Evolutionary conservation across 2,329 filamentous ascomycete genomes (phyloP).

Genomic region (Nemania sp.): DNA sequence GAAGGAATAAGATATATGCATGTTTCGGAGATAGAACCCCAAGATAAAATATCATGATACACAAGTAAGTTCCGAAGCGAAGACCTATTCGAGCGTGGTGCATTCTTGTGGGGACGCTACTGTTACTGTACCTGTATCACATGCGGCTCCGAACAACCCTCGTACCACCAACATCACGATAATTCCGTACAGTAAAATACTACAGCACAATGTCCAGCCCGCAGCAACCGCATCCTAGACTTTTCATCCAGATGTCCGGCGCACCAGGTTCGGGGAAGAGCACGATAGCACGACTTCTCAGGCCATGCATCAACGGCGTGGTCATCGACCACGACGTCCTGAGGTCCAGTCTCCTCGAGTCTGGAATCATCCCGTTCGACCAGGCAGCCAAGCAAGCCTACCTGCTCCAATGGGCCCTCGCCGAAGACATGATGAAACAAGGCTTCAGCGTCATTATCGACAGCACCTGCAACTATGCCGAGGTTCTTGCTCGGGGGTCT

Average conservation of each 20-base stretch:
- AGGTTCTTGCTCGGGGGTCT: neutral
- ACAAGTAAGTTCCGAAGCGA: too few relatives aligned
- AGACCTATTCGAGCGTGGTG: too few relatives aligned
- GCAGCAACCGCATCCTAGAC: neutral
- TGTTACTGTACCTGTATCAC: too few relatives aligned
- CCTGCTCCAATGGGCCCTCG: neutral
- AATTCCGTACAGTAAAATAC: too few relatives aligned
- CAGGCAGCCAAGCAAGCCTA: slow-evolving; percentile 1
- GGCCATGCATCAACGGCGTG: neutral
- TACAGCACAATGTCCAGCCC: neutral
- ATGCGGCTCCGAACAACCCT: too few relatives aligned
- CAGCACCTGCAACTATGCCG: neutral
- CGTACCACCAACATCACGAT: too few relatives aligned
- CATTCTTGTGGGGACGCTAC: too few relatives aligned
- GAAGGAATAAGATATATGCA: too few relatives aligned
- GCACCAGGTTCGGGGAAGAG: slow-evolving; percentile 2
- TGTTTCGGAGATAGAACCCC: too few relatives aligned
- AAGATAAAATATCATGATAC: too few relatives aligned
- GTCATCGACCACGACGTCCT: slow-evolving; percentile 1
- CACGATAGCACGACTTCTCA: neutral
- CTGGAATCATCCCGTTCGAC: neutral
- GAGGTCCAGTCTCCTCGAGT: neutral
- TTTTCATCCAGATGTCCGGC: slow-evolving; percentile 6
- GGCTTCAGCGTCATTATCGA: slow-evolving; percentile 3
- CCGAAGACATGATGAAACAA: neutral